Evolutionary conservation across 225 moss, liverwort and hornwort species (phyloP).

Genomic region (Sphagnum contortum): DNA sequence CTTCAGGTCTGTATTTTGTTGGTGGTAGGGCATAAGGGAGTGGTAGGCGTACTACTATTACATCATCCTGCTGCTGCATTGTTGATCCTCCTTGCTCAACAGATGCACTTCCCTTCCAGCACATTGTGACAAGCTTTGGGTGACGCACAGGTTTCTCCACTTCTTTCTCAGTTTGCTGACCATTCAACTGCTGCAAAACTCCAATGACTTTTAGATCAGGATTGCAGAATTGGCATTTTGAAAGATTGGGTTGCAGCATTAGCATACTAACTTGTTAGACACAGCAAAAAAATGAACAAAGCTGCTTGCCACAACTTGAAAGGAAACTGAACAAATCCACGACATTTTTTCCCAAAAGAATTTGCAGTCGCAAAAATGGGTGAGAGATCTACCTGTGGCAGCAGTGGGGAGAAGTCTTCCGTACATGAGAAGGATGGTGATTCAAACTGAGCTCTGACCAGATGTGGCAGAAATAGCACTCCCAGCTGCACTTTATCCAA

Average conservation of each 20-base stretch:
- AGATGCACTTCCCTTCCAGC: constrained; percentile 13
- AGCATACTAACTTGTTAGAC: no score
- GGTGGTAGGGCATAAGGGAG: constrained; percentile 78
- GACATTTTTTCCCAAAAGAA: no score
- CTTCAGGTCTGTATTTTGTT: constrained; percentile 42
- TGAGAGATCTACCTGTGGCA: constrained; percentile 27
- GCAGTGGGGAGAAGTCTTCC: constrained; percentile 21
- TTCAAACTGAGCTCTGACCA: constrained; percentile 27
- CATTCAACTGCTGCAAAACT: constrained; percentile 17
- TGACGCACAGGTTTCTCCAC: constrained; percentile 3
- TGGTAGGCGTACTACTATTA: constrained; percentile 40
- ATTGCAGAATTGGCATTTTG: no score
- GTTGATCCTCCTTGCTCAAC: constrained; percentile 1
- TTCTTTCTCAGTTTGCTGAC: constrained; percentile 8
- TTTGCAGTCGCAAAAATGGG: no score
- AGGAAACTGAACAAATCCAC: no score
- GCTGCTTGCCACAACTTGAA: no score
- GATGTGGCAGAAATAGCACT: constrained; percentile 66
- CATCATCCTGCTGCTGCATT: constrained; percentile 1
- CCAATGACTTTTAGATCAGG: background rate
- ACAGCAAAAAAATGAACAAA: no score
- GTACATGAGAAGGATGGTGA: constrained; percentile 66
- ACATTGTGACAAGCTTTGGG: constrained; percentile 53
- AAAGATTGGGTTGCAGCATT: no score
- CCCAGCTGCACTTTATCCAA: constrained; percentile 61